Evolutionary conservation across 2,329 filamentous ascomycete genomes (phyloP).

Genomic region (Dactylellina parvicollis): DNA sequence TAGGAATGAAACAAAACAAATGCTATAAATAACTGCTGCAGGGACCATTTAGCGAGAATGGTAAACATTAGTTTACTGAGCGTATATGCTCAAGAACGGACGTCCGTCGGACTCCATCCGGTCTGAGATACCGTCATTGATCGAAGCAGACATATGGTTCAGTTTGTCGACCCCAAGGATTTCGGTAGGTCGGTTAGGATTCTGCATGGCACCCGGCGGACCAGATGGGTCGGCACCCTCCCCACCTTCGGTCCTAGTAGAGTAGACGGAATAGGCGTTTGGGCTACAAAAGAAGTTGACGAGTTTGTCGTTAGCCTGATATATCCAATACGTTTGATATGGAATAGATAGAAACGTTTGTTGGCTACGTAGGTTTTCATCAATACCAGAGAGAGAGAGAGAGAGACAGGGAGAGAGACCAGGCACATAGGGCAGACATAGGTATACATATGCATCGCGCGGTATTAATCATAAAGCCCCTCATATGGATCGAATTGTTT

Average conservation of each 20-base stretch:
- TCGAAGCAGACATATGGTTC: constrained; percentile 59
- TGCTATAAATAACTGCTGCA: no score
- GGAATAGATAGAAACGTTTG: background rate
- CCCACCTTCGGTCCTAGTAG: constrained; percentile 13
- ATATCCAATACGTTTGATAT: background rate
- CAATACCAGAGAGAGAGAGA: constrained; percentile 6
- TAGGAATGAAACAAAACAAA: no score
- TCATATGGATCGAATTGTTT: constrained; percentile 29
- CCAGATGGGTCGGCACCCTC: constrained; percentile 54
- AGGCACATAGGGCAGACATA: constrained; percentile 7
- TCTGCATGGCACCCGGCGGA: constrained; percentile 57
- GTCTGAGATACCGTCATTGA: constrained; percentile 57
- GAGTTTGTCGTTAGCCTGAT: constrained; percentile 19
- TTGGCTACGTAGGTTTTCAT: constrained; percentile 48
- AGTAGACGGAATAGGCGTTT: constrained; percentile 40
- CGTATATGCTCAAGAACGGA: constrained; percentile 60
- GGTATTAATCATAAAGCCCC: constrained; percentile 24
- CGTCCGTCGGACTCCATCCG: constrained; percentile 59
- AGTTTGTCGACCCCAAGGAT: constrained; percentile 58
- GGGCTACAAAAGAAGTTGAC: constrained; percentile 27
- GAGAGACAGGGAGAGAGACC: background rate
- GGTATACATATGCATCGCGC: constrained; percentile 26
- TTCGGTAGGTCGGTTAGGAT: constrained; percentile 58
- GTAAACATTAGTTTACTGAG: constrained; percentile 57
- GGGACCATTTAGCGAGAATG: no score